Evolutionary conservation across 2,329 filamentous ascomycete species (phyloP), one percentile per base, ranked within the genome.

Genomic region (Diaporthe australafricana): DNA sequence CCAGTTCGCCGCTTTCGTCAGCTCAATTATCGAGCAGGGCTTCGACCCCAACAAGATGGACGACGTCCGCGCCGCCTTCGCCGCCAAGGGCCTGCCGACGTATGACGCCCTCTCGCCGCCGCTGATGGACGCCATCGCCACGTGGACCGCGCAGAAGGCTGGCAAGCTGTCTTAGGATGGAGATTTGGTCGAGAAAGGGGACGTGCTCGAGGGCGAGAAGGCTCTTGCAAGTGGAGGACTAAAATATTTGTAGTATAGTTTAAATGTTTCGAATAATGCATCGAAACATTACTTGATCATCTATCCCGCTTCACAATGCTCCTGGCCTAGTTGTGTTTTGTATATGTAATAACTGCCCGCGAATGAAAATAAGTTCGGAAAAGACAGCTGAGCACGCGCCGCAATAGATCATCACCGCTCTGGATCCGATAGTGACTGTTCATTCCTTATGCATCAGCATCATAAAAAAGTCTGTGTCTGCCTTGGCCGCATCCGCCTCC

Each of bases 1-100:
- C 8, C 90, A 92, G 77, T 93, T 93, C 75, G 91, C 91, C 2
- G 91, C 87, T 0, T 93, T 93, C 73, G 90, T 93, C 48, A 89
- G 87, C 45, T 90, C 87, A 70, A 89, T 92, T 72, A 91, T 93
- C 72, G 91, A 93, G 86, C 90, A 92, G 77, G 91, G 91, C 1
- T 91, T 89, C 76, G 80, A 86, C 57, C 87, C 90, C 0, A 78
- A 81, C 20, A 82, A 84, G 45, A 91, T 91, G 76, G 86, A 84
- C 62, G 85, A 83, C 22, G 87, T 93, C 4, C 84, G 91, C 52
- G 75, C 72, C 2, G 87, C 84, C 79, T 84, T 93, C 72, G 85
- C 84, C 81, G 76, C 78, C 1, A 75, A 87, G 22, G 91, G 91
- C 0, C 80, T 93, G 63, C 83, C 90, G 82, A 84, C 87, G 2